phyloP scores from a whole-genome alignment of 352 stramenopile genomes.

The Globisporangium takayamanum region DNA sequence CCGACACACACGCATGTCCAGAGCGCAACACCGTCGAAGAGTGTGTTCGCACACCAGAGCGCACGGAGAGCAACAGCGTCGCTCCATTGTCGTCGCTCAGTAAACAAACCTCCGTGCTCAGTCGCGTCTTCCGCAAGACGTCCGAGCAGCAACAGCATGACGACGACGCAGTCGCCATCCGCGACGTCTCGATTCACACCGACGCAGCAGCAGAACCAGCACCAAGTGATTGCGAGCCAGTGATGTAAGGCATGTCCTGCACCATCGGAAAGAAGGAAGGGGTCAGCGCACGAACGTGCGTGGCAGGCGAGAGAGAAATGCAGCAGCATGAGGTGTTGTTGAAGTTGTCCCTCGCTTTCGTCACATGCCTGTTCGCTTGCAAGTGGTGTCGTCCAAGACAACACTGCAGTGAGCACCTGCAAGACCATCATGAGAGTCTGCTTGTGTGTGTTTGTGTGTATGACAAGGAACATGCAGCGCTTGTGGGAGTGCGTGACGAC shows the following conservation, averaged over 20 bases:
- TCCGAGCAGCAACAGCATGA: conserved; percentile 2
- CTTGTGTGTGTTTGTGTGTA: too few relatives aligned
- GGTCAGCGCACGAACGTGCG: background rate
- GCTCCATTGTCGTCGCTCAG: background rate
- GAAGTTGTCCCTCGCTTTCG: too few relatives aligned
- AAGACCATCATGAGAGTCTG: too few relatives aligned
- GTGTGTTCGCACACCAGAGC: background rate
- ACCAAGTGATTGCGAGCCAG: background rate
- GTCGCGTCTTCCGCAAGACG: conserved; percentile 19
- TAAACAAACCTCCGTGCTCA: conserved; percentile 21
- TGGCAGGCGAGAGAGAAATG: background rate
- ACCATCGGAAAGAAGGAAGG: background rate
- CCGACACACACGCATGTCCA: background rate
- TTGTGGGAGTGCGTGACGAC: too few relatives aligned
- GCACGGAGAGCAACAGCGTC: background rate
- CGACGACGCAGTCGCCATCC: background rate
- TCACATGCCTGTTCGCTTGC: too few relatives aligned
- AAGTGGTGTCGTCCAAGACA: too few relatives aligned
- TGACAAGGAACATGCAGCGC: too few relatives aligned
- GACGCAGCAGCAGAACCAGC: background rate
- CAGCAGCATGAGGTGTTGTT: background rate
- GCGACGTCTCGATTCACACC: background rate
- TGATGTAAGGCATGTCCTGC: background rate
- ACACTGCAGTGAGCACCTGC: too few relatives aligned
- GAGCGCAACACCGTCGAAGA: background rate